Percentiles rank a stretch among this genome's conserved stretches.
phyloP scores from a whole-genome alignment of 116 monocot species.

The Phalaenopsis hybrid region DNA sequence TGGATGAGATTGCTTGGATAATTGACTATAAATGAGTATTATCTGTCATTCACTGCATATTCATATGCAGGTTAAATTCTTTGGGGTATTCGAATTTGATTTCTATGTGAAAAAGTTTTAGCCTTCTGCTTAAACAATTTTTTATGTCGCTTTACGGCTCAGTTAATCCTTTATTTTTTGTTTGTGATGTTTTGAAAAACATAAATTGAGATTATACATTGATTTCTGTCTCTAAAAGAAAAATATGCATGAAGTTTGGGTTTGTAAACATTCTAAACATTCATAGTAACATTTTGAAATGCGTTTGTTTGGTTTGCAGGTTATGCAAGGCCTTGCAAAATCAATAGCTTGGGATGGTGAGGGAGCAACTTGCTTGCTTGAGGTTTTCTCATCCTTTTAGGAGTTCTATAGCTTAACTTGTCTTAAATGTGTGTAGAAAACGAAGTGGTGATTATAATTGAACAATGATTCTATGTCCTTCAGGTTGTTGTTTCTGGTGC shows the following conservation, averaged over 20 bases:
- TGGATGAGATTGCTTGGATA: neutral
- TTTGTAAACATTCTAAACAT: slow-evolving; percentile 1
- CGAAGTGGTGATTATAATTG: neutral
- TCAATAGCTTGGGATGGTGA: slow-evolving; percentile 99
- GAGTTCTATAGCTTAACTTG: neutral
- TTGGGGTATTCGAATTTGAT: neutral
- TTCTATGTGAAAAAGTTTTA: neutral
- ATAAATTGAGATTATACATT: neutral
- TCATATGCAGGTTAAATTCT: neutral
- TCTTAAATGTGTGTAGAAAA: neutral
- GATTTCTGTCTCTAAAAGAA: neutral
- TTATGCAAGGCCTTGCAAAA: slow-evolving; percentile 99
- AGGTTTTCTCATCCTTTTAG: slow-evolving; percentile 42
- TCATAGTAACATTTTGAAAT: neutral
- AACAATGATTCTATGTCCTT: neutral
- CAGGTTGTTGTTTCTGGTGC: slow-evolving; percentile 83
- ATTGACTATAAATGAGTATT: neutral
- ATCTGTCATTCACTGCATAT: neutral
- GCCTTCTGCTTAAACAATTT: neutral
- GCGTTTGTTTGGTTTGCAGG: slow-evolving; percentile 32
- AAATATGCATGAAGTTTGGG: no score
- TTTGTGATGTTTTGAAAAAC: neutral
- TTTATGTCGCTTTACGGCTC: neutral
- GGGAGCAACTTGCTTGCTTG: slow-evolving; percentile 95
- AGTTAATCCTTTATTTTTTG: neutral